These are phyloP conservation scores for Lasiosphaeria miniovina DNA, from an alignment of 495 filamentous ascomycete species.

Conservation along the genomic window DNA sequence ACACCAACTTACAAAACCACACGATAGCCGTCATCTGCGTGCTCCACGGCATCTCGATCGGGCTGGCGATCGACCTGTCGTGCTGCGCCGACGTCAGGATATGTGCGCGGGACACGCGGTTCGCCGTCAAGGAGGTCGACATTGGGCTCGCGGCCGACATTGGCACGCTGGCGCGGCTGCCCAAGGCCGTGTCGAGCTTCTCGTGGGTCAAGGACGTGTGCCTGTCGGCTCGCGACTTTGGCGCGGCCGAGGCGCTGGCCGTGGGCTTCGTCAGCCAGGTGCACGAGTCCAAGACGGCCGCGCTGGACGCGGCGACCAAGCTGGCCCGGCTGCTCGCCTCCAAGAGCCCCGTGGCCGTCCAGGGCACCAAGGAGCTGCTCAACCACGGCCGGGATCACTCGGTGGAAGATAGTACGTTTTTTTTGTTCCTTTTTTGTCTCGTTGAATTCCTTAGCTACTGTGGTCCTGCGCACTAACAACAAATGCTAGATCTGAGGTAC, in stretches of 20 bases:
- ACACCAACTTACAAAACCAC: neutral
- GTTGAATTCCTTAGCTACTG: slow-evolving; percentile 1
- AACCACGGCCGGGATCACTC: slow-evolving; percentile 80
- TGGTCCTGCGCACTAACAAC: slow-evolving; percentile 12
- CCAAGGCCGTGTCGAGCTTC: slow-evolving; percentile 71
- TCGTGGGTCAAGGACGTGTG: slow-evolving; percentile 93
- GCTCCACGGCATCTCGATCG: slow-evolving; percentile 76
- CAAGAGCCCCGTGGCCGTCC: slow-evolving; percentile 89
- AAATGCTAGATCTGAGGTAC: slow-evolving; percentile 65
- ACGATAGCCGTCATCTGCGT: slow-evolving; percentile 70
- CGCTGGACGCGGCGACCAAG: slow-evolving; percentile 60
- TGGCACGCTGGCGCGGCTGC: slow-evolving; percentile 80
- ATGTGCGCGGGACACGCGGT: slow-evolving; percentile 57
- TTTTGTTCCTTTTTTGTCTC: neutral
- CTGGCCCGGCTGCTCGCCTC: slow-evolving; percentile 64
- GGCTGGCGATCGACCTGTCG: slow-evolving; percentile 81
- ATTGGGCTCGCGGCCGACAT: slow-evolving; percentile 94
- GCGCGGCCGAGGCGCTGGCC: slow-evolving; percentile 71
- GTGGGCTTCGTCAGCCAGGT: slow-evolving; percentile 86
- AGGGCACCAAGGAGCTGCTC: slow-evolving; percentile 89
- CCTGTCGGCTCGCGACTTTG: slow-evolving; percentile 73
- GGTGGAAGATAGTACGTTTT: slow-evolving; percentile 66
- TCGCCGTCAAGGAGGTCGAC: slow-evolving; percentile 91
- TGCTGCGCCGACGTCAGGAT: slow-evolving; percentile 78
- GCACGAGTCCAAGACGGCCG: slow-evolving; percentile 58